A percentile compares a stretch with the other conserved stretches of the same genome.
Evolutionary conservation across 345 rosid species (phyloP).

Genomic region (Punica granatum): DNA sequence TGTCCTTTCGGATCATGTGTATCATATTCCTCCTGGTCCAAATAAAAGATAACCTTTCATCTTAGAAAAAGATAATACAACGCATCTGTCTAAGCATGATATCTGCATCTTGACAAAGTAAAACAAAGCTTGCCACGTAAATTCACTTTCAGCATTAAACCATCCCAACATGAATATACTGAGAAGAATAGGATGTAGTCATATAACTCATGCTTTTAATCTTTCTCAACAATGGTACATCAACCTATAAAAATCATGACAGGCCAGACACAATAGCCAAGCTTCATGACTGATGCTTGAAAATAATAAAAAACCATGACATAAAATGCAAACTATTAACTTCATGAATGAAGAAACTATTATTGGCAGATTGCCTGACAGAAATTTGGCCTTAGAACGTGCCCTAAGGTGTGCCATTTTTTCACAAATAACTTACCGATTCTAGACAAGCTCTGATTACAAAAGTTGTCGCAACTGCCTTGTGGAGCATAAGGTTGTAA

Average conservation of each 20-base stretch:
- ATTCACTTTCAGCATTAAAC: not conserved
- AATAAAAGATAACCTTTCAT: not conserved
- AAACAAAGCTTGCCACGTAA: not conserved
- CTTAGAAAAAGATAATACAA: not conserved
- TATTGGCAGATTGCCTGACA: not conserved
- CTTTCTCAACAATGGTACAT: not conserved
- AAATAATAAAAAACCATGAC: not conserved
- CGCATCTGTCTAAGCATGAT: not conserved
- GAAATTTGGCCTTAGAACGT: not conserved
- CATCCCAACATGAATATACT: not conserved
- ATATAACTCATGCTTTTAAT: not conserved
- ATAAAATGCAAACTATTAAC: not conserved
- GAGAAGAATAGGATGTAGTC: not conserved
- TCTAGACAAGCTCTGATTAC: too few species aligned
- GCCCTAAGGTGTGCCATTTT: not conserved
- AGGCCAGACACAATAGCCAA: not conserved
- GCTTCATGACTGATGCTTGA: not conserved
- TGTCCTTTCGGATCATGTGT: conserved; percentile 94
- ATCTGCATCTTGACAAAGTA: not conserved
- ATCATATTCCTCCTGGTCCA: conserved; percentile 78
- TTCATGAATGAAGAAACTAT: too few species aligned
- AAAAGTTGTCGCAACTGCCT: not conserved
- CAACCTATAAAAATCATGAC: not conserved
- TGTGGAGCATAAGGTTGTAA: not conserved
- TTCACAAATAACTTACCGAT: too few species aligned